Evolutionary conservation across 2,329 filamentous ascomycete genomes (phyloP).

Genomic region (Arthroderma sp.): DNA sequence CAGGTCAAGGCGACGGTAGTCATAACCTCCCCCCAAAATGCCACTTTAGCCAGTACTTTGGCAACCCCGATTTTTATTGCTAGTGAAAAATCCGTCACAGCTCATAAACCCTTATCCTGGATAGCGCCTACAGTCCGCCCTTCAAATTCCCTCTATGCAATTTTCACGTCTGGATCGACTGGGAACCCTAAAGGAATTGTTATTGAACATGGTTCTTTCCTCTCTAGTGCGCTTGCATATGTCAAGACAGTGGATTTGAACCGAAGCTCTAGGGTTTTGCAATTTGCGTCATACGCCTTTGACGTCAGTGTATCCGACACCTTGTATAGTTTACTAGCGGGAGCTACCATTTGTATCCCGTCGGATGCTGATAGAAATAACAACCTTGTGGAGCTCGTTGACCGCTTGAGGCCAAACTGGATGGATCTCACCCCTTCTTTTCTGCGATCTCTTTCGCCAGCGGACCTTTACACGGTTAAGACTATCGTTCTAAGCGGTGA

Average conservation of each 20-base stretch:
- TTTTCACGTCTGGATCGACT: constrained; percentile 48
- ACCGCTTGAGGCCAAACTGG: constrained; percentile 26
- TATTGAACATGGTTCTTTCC: constrained; percentile 40
- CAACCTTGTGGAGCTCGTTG: constrained; percentile 22
- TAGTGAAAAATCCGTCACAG: not conserved
- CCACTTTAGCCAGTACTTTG: not conserved
- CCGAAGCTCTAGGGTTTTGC: constrained; percentile 45
- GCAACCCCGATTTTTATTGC: not conserved
- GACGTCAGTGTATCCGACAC: constrained; percentile 85
- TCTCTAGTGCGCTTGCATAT: constrained; percentile 32
- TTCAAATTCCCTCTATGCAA: constrained; percentile 38
- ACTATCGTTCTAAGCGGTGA: constrained; percentile 25
- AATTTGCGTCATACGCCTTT: constrained; percentile 78
- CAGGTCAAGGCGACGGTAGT: constrained; percentile 5
- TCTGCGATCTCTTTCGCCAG: constrained; percentile 30
- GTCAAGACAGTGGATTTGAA: constrained; percentile 37
- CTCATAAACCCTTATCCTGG: not conserved
- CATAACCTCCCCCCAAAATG: not conserved
- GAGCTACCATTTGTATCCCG: constrained; percentile 35
- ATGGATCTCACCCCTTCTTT: constrained; percentile 46
- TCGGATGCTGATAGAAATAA: constrained; percentile 29
- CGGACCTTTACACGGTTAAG: constrained; percentile 28
- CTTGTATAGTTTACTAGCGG: constrained; percentile 37
- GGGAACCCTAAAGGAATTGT: constrained; percentile 47
- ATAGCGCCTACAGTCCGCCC: not conserved